A percentile compares a stretch with the other conserved stretches of the same genome.
These are phyloP conservation scores for Trametes polyzona DNA, from an alignment of 1,284 basidiomycete genomes.

Conservation along the genomic window DNA sequence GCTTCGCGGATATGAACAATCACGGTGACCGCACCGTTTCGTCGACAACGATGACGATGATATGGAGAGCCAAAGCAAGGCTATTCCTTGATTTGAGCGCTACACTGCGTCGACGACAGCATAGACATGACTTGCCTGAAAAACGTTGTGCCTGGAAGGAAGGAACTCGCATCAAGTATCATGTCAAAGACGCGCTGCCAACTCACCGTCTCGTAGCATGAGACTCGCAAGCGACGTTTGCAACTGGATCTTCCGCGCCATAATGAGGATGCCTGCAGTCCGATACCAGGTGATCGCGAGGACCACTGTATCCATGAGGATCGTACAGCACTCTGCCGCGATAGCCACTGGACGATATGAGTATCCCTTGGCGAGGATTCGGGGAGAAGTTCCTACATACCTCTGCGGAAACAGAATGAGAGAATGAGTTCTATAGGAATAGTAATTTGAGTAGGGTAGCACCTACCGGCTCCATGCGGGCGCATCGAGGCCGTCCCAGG, in stretches of 20 bases:
- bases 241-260: constrained; percentile 3
- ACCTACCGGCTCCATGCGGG: background rate
- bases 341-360: background rate
- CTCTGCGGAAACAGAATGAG: background rate
- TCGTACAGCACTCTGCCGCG: background rate
- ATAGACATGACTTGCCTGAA: background rate
- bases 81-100: too few relatives aligned
- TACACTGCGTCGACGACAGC: too few relatives aligned
- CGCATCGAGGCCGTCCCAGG: background rate
- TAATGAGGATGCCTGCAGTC: constrained; percentile 1
- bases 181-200: too few relatives aligned
- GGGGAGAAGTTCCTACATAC: background rate
- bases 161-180: background rate
- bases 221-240: background rate
- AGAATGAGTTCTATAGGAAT: background rate
- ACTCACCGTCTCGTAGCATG: constrained; percentile 16
- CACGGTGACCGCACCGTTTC: background rate
- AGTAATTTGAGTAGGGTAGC: too few relatives aligned
- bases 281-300: constrained; percentile 21
- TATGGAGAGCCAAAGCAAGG: background rate
- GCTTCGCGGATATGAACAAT: background rate
- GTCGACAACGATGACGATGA: constrained; percentile 4
- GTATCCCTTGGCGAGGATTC: background rate
- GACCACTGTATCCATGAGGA: constrained; percentile 2
- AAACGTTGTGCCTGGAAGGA: constrained; percentile 3